These are phyloP conservation scores for Cystobasidium tubakii DNA, from an alignment of 768 basidiomycete genomes.

Conservation along the genomic window DNA sequence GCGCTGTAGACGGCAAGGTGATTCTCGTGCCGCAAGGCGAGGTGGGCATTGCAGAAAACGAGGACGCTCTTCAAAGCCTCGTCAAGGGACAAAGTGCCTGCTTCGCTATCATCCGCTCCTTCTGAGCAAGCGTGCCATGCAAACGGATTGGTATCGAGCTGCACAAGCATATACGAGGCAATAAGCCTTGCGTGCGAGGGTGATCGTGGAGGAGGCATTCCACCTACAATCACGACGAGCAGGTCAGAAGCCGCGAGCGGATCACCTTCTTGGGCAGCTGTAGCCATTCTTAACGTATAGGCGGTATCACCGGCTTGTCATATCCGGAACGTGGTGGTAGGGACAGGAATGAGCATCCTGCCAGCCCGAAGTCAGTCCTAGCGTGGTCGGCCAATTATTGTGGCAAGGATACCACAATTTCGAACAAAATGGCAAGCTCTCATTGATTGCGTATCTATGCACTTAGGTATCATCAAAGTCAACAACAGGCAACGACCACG, in stretches of 20 bases:
- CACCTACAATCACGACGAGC: constrained; percentile 25
- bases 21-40: constrained; percentile 86
- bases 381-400: too few species aligned
- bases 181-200: background rate
- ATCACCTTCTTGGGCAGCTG: background rate
- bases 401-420: too few species aligned
- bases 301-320: background rate
- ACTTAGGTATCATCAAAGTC: background rate
- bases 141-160: constrained; percentile 46
- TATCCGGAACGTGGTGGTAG: background rate
- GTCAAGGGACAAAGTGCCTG: constrained; percentile 59
- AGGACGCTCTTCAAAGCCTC: constrained; percentile 77
- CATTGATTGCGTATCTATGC: too few species aligned
- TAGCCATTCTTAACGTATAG: background rate
- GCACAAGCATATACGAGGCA: background rate
- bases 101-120: background rate
- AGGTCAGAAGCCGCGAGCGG: constrained; percentile 17
- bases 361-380: too few species aligned
- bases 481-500: background rate
- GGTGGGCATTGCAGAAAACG: constrained; percentile 85
- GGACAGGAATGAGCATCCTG: too few species aligned
- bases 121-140: constrained; percentile 38
- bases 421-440: too few species aligned
- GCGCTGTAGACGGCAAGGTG: constrained; percentile 87
- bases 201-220: background rate